Conservation (phyloP, 1,284 basidiomycete genomes). For the Leccinum fallax region DNA sequence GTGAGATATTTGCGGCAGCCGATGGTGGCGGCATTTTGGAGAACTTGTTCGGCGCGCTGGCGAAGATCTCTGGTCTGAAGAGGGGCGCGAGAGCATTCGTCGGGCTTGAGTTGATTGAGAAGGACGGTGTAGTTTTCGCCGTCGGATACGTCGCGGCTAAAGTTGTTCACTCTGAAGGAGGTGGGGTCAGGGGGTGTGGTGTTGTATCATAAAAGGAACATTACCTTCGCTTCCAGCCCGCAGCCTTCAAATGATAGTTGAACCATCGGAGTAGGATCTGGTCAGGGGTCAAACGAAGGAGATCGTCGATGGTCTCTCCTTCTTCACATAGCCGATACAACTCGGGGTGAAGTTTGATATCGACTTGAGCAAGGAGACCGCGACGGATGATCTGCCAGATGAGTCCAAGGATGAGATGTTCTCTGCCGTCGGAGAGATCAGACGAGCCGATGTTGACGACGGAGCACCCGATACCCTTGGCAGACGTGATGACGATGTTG, state of each 20-base stretch:
- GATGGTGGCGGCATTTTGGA: too few relatives aligned
- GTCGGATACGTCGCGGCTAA: slow-evolving; percentile 92
- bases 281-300: slow-evolving; percentile 92
- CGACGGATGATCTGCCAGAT: slow-evolving; percentile 99
- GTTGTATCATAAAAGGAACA: slow-evolving; percentile 8
- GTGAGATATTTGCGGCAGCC: slow-evolving; percentile 99
- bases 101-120: slow-evolving; percentile 93
- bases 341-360: too few relatives aligned
- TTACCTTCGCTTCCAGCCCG: slow-evolving; percentile 83
- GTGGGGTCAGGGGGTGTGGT: slow-evolving; percentile 15
- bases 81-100: slow-evolving; percentile 88
- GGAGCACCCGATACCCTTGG: slow-evolving; percentile 97
- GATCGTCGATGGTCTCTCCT: slow-evolving; percentile 94
- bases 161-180: slow-evolving; percentile 80
- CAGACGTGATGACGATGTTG: slow-evolving; percentile 98
- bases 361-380: slow-evolving; percentile 91
- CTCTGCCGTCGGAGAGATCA: slow-evolving; percentile 91
- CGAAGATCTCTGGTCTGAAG: slow-evolving; percentile 82
- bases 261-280: slow-evolving; percentile 95
- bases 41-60: slow-evolving; percentile 86
- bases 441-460: slow-evolving; percentile 97
- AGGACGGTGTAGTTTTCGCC: slow-evolving; percentile 98
- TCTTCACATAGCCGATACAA: slow-evolving; percentile 75
- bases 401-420: slow-evolving; percentile 97
- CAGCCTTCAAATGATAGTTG: slow-evolving; percentile 98